Base-by-base conservation (phyloP, 768 basidiomycete species). In the Scleroderma bovista region DNA sequence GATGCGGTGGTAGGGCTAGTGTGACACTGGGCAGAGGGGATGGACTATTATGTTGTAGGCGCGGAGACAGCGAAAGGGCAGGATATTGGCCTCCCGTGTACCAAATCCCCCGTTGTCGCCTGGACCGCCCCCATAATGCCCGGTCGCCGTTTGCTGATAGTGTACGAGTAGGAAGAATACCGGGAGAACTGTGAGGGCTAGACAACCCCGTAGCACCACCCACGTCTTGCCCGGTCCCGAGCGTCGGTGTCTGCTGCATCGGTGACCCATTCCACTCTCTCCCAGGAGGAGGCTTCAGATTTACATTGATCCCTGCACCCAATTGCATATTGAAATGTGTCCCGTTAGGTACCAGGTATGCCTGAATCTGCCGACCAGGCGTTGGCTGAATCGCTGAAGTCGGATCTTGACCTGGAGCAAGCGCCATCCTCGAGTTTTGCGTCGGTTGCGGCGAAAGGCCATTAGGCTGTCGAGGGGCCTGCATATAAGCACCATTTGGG, bases 121-220 rank as follows among this genome's bases (percentile, higher is more conserved):
- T 48, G 51, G 31, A 50, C 46, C 26, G 40, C 26, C 7, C 51
- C 52, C 26, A 63, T 60, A 24, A 23, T 46, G 22, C 57, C 62
- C 2, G 76, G n/a, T 72, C 72, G 6, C 82, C 81, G 57, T 80
- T 81, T 17, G 77, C 74, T 0, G 82, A 83, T 3, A 81, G 77
- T 9, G 75, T 74, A 20, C 81, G 75, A 16, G 57, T 57, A 20
- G 74, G 75, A 3, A 73, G 69, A 16, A 50, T 50, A 46, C 61
- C 65, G 33, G 69, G 71, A 10, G 66, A 58, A n/a, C 69, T 57
- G 51, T 75, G 70, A 15, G 74, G 75, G 54, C 67, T 76, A 6
- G 67, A 65, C 24, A 60, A 63, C 52, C 65, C 65, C 1, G 70
- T 57, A 23, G 7, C 26, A 13, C 23, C 38, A 23, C 48, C 61